A percentile compares a stretch with the other conserved stretches of the same genome.
Evolutionary conservation across 768 basidiomycete species (phyloP).

Genomic region (Xerocomus brunneocitrinus): DNA sequence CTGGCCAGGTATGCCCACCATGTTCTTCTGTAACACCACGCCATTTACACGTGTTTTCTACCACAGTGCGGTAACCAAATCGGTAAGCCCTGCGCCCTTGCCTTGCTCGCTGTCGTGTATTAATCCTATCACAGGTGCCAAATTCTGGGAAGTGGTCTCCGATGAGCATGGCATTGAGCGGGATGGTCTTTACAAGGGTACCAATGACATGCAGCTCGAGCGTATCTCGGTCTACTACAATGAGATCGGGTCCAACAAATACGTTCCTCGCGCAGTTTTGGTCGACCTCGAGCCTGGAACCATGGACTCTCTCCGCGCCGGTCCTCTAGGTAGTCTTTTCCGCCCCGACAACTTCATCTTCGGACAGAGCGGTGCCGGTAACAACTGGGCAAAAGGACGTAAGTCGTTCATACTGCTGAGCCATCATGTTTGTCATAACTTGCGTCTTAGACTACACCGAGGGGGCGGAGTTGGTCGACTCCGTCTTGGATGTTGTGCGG

Average conservation of each 20-base stretch:
- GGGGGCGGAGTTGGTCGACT: slow-evolving; percentile 98
- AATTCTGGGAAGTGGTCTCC: slow-evolving; percentile 97
- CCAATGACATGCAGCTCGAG: slow-evolving; percentile 92
- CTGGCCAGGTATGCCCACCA: slow-evolving; percentile 74
- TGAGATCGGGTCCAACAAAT: slow-evolving; percentile 91
- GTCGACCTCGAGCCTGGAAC: slow-evolving; percentile 98
- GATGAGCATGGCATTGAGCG: slow-evolving; percentile 96
- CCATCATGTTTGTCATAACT: neutral
- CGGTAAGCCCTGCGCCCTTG: slow-evolving; percentile 50
- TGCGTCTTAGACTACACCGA: slow-evolving; percentile 65
- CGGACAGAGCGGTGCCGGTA: slow-evolving; percentile 96
- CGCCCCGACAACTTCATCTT: slow-evolving; percentile 98
- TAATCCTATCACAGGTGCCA: slow-evolving; percentile 58
- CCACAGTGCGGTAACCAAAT: slow-evolving; percentile 97
- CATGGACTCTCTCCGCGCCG: slow-evolving; percentile 89
- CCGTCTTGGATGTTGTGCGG: slow-evolving; percentile 95
- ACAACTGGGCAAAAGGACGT: slow-evolving; percentile 99
- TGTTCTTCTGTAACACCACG: neutral
- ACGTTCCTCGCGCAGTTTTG: slow-evolving; percentile 96
- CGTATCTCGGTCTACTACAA: slow-evolving; percentile 98
- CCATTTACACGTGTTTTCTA: slow-evolving; percentile 29
- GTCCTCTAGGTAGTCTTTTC: slow-evolving; percentile 89
- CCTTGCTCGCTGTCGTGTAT: slow-evolving; percentile 10
- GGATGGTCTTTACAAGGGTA: slow-evolving; percentile 93
- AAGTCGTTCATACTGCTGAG: slow-evolving; percentile 35